These are phyloP conservation scores for Lasiodiplodia hormozganensis DNA, from an alignment of 2,329 filamentous ascomycete genomes.

Conservation along the genomic window DNA sequence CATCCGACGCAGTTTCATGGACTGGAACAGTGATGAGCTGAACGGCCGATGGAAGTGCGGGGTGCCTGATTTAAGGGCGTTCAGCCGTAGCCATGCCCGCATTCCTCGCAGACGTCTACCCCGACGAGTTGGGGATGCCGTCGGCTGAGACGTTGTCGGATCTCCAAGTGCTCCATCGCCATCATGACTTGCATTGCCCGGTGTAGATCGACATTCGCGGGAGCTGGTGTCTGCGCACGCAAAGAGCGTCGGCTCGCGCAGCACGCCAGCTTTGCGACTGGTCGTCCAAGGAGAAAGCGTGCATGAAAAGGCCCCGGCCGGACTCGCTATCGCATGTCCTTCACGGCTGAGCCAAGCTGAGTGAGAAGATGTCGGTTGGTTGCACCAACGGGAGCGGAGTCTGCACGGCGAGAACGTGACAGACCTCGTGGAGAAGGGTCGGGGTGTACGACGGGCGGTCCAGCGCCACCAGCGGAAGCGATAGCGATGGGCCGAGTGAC, in stretches of 20 bases:
- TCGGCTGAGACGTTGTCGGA: background rate
- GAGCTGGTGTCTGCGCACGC: background rate
- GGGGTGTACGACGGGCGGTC: background rate
- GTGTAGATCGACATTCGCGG: background rate
- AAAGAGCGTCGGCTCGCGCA: background rate
- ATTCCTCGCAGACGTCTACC: background rate
- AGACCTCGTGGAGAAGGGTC: conserved; percentile 14
- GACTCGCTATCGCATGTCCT: background rate
- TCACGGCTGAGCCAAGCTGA: background rate
- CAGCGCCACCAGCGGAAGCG: conserved; percentile 3
- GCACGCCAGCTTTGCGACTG: background rate
- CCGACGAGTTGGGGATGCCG: background rate
- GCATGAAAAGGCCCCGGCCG: background rate
- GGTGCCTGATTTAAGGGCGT: background rate
- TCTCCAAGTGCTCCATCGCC: background rate
- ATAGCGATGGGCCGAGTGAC: conserved; percentile 1
- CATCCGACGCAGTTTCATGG: background rate
- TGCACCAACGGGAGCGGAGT: conserved; percentile 2
- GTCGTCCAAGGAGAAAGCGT: background rate
- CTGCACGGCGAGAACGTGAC: conserved; percentile 20
- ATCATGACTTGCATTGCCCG: conserved; percentile 12
- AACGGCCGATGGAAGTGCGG: background rate
- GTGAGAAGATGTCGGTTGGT: background rate
- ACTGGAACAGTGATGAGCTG: background rate
- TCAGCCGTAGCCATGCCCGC: background rate